Base-by-base conservation (phyloP, 306 rosid species). In the Rosa chinensis region DNA sequence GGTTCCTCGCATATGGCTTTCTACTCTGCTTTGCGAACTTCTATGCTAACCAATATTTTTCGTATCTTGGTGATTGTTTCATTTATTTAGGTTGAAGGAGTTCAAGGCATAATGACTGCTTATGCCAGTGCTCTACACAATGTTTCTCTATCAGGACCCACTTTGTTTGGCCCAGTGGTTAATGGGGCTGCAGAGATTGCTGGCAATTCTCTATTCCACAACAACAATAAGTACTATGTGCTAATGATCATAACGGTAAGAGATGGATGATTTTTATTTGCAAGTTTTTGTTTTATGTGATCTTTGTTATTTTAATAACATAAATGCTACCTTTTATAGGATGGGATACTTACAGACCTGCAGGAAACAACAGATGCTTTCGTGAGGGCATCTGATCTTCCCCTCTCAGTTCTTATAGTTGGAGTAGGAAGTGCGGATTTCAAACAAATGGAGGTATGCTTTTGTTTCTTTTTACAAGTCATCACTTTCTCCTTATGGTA, bases 341-440 rank as follows among this genome's bases (percentile, higher is more conserved):
- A 95, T 84, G 99, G 99, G 78, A 87, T 92, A 59, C 89, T 95
- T 61, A 85, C 98, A 2, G 98, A 95, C 80, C 90, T 95, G 47
- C 98, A 92, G 88, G 98, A 95, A 82, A 87, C 99, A 72, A 89
- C 82, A 75, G 83, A 92, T 28, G 89, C 97, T 78, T 16, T 95
- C 70, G 98, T 95, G 37, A 91, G 74, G 67, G 96, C 97, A 77
- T 95, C 96, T 77, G 95, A 95, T 75, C 94, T 95, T 77, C 99
- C 97, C 18, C 50, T 95, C n/a, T 92, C 98, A 4, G n/a, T 95
- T 82, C 98, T 95, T 11, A 82, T 95, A 45, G 97, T 95, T 62
- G 99, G 99, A 69, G 96, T 95, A 61, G 99, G 98, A 45, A 67
- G 42, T 44, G 98, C 97, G 45, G 90, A 92, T 82, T 95, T 92